Base-by-base conservation (phyloP, 768 basidiomycete species). In the Floccularia luteovirens region DNA sequence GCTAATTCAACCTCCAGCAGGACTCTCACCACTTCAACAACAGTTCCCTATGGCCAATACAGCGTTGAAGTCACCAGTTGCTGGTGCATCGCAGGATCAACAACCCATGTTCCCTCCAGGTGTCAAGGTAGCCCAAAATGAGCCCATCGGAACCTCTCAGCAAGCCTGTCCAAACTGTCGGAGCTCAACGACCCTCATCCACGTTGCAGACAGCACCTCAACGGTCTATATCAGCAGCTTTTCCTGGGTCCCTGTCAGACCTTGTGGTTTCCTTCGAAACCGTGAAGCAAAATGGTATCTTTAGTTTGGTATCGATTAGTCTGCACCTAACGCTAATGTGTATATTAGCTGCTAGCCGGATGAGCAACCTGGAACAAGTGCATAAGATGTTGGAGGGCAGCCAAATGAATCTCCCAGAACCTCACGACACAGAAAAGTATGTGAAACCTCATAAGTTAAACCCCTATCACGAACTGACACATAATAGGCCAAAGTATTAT, bases 311-410 rank as follows among this genome's bases (percentile, higher is more conserved):
- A 28, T 20, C 16, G 5, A 14, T 30, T 31, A 25, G 25, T 22
- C 11, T 17, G 13, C 25, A 13, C 21, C 45, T 21, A 43, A 38
- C 30, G 11, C 32, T 24, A 24, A 21, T 30, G 19, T 36, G 20
- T 27, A 42, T 21, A 27, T 22, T 44, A 82, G 81, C 82, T 50
- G 76, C 83, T n/a, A 73, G 81, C 55, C 86, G 87, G 24, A 84
- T 89, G 74, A 74, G 79, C 43, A 92, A 96, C 58, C 65, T 93
- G 24, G 87, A 87, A 42, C 83, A 90, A 56, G 82, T 98, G 33
- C 86, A 94, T 62, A 86, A 93, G 59, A 79, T 96, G 55, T 74
- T 99, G 33, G 93, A 98, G 56, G 82, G 84, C n/a, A 85, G 93
- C 38, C 88, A 89, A 56, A 71, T 80, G 24, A 88, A 77, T 55